Percentiles rank a stretch among this genome's conserved stretches.
phyloP scores from a whole-genome alignment of 495 filamentous ascomycete genomes.

The Lasiosphaeria ovina region DNA sequence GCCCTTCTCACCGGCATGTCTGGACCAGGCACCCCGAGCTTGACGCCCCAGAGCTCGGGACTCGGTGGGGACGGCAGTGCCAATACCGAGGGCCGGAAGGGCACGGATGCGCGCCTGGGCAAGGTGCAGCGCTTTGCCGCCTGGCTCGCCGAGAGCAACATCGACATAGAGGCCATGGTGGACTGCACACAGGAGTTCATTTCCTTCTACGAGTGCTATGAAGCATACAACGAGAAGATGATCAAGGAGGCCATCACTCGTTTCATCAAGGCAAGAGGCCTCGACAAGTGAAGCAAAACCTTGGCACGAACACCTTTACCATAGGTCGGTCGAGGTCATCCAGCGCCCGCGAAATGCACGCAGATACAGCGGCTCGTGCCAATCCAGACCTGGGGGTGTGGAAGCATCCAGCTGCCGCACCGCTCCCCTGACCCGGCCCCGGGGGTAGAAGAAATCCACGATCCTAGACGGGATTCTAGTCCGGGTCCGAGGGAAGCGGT shows the following conservation, averaged over 20 bases:
- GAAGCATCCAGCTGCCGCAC: too few relatives aligned
- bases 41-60: slow-evolving; percentile 15
- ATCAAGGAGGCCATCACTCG: slow-evolving; percentile 65
- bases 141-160: slow-evolving; percentile 89
- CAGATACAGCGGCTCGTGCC: too few relatives aligned
- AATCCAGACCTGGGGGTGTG: too few relatives aligned
- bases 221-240: slow-evolving; percentile 80
- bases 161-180: slow-evolving; percentile 88
- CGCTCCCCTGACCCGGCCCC: too few relatives aligned
- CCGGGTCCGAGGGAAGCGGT: too few relatives aligned
- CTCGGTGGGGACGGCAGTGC: slow-evolving; percentile 21
- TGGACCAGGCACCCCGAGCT: slow-evolving; percentile 7
- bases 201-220: slow-evolving; percentile 90
- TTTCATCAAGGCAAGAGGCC: slow-evolving; percentile 78
- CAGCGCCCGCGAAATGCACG: too few relatives aligned
- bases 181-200: slow-evolving; percentile 95
- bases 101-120: slow-evolving; percentile 40
- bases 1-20: slow-evolving; percentile 17
- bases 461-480: too few relatives aligned
- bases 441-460: too few relatives aligned
- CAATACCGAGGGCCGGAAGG: slow-evolving; percentile 13
- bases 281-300: slow-evolving; percentile 59
- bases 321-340: too few relatives aligned
- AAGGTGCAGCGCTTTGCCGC: slow-evolving; percentile 72
- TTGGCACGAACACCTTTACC: too few relatives aligned